Conservation (phyloP, 257 asterid genomes). For the Solanum clarkiae region DNA sequence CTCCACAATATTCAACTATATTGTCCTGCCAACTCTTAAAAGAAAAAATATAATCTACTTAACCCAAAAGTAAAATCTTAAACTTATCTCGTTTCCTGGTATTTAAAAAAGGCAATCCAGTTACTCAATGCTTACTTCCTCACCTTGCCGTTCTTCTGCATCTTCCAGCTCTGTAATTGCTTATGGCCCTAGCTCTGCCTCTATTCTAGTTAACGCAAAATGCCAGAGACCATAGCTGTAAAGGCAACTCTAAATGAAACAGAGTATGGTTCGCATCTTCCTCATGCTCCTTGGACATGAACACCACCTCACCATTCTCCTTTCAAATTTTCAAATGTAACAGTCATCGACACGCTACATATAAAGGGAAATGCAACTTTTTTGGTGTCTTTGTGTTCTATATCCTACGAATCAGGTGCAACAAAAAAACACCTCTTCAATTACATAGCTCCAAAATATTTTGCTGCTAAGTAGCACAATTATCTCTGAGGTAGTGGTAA, state of each 20-base stretch:
- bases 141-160: not conserved
- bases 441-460: not conserved
- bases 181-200: not conserved
- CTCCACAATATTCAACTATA: not conserved
- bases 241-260: not conserved
- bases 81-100: not conserved
- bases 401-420: not conserved
- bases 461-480: not conserved
- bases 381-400: not conserved
- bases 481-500: too few species aligned
- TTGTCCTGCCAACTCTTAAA: not conserved
- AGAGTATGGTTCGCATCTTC: not conserved
- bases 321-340: not conserved
- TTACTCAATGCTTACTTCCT: not conserved
- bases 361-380: not conserved
- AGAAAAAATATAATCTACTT: not conserved
- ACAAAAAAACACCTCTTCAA: not conserved
- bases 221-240: not conserved
- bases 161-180: not conserved
- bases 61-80: not conserved
- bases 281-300: not conserved
- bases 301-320: not conserved
- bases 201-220: not conserved
- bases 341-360: not conserved
- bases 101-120: not conserved